Conservation (phyloP, 768 basidiomycete species). For the Gloeostereum incarnatum region DNA sequence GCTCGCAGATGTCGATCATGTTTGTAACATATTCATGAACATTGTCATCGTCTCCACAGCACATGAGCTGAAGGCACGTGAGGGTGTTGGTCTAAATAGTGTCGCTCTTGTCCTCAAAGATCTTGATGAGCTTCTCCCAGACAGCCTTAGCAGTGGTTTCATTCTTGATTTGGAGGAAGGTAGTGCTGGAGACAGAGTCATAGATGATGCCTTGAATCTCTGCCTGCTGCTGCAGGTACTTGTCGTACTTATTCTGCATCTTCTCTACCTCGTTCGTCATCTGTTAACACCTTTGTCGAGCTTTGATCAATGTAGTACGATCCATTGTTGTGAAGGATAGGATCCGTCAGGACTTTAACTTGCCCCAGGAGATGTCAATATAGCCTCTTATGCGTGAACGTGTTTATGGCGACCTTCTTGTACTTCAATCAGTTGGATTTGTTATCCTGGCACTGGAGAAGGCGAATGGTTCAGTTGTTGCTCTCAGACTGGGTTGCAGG, state of each 20-base stretch:
- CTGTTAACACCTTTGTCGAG: slow-evolving; percentile 2
- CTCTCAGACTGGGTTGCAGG: slow-evolving; percentile 5
- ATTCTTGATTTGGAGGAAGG: slow-evolving; percentile 15
- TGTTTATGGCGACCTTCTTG: slow-evolving; percentile 14
- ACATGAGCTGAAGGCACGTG: slow-evolving; percentile 12
- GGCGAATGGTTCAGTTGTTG: slow-evolving; percentile 9
- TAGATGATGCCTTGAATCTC: slow-evolving; percentile 16
- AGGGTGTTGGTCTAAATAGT: slow-evolving; percentile 12
- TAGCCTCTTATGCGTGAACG: slow-evolving; percentile 16
- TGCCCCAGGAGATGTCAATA: slow-evolving; percentile 15
- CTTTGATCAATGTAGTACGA: slow-evolving; percentile 8
- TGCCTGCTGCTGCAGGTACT: slow-evolving; percentile 16
- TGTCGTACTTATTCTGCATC: slow-evolving; percentile 11
- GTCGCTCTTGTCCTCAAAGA: slow-evolving; percentile 14
- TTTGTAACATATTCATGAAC: slow-evolving; percentile 4
- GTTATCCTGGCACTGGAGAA: slow-evolving; percentile 15
- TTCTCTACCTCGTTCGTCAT: slow-evolving; percentile 14
- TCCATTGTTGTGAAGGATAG: slow-evolving; percentile 7
- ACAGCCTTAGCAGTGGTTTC: slow-evolving; percentile 10
- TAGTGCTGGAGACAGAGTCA: slow-evolving; percentile 12
- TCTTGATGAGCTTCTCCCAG: slow-evolving; percentile 14
- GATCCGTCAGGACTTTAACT: slow-evolving; percentile 10
- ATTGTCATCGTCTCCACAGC: slow-evolving; percentile 9
- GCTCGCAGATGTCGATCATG: slow-evolving; percentile 5
- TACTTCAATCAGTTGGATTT: slow-evolving; percentile 21